Percentiles rank a stretch among this genome's conserved stretches.
phyloP scores from a whole-genome alignment of 371 early-diverging fungal species.

The Scutellospora calospora region DNA sequence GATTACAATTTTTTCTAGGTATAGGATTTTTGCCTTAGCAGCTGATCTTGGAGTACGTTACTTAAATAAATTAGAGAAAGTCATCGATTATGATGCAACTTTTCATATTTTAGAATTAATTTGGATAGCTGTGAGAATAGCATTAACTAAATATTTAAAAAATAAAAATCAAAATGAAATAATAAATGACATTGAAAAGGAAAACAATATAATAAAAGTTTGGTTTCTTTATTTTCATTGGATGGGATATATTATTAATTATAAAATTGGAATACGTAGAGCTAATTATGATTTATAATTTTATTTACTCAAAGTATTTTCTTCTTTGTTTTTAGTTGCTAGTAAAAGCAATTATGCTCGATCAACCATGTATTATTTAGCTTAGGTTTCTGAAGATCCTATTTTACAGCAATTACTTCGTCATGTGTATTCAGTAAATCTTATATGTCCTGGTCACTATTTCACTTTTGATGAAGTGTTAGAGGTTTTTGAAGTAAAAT shows the following conservation, averaged over 20 bases:
- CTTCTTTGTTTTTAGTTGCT: not conserved
- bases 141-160: not conserved
- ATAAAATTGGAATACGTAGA: not conserved
- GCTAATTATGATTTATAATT: conserved; percentile 21
- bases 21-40: not conserved
- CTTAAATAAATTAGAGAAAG: conserved; percentile 30
- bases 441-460: not conserved
- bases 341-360: conserved; percentile 2
- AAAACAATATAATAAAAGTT: conserved; percentile 22
- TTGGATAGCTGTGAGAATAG: not conserved
- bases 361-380: not conserved
- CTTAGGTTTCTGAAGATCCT: not conserved
- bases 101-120: conserved; percentile 14
- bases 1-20: conserved; percentile 2
- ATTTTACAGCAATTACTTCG: not conserved
- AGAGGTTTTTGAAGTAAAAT: not conserved
- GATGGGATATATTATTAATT: not conserved
- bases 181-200: not conserved
- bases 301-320: not conserved
- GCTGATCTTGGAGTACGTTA: not conserved
- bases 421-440: not conserved
- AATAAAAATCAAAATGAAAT: not conserved
- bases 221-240: conserved; percentile 14
- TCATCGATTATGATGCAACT: conserved; percentile 1
- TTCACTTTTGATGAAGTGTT: conserved; percentile 11